phyloP scores from a whole-genome alignment of 73 alveolate species.

The Effrenium voratum region DNA sequence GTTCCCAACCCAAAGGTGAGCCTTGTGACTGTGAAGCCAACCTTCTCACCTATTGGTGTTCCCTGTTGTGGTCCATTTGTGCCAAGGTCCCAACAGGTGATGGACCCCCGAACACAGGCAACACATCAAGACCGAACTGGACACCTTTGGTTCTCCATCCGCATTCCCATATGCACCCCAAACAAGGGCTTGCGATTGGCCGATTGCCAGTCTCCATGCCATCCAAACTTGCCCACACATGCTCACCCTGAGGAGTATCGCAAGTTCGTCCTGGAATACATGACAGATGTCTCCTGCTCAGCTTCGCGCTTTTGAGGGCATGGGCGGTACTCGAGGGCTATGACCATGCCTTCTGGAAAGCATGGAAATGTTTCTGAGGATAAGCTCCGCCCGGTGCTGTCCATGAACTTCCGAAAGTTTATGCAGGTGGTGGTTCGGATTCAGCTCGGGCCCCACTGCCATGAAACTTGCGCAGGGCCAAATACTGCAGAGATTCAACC shows the following conservation, averaged over 20 bases:
- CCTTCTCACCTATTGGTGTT: background rate
- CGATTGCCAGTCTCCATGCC: background rate
- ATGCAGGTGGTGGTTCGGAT: too few species aligned
- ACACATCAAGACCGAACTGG: background rate
- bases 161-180: too few species aligned
- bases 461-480: too few species aligned
- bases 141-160: background rate
- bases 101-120: background rate
- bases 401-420: too few species aligned
- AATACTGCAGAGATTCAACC: too few species aligned
- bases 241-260: background rate
- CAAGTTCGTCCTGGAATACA: slow-evolving; percentile 20
- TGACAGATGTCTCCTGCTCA: background rate
- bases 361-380: too few species aligned
- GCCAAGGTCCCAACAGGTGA: background rate
- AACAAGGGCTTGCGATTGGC: too few species aligned
- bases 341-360: too few species aligned
- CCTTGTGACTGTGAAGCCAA: background rate
- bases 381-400: too few species aligned
- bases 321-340: too few species aligned
- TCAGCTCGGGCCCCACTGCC: too few species aligned
- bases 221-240: background rate
- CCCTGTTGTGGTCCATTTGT: background rate
- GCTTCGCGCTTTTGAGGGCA: too few species aligned
- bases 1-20: background rate